phyloP scores from a whole-genome alignment of 2,329 filamentous ascomycete species.

The Phyllachora maydis region DNA sequence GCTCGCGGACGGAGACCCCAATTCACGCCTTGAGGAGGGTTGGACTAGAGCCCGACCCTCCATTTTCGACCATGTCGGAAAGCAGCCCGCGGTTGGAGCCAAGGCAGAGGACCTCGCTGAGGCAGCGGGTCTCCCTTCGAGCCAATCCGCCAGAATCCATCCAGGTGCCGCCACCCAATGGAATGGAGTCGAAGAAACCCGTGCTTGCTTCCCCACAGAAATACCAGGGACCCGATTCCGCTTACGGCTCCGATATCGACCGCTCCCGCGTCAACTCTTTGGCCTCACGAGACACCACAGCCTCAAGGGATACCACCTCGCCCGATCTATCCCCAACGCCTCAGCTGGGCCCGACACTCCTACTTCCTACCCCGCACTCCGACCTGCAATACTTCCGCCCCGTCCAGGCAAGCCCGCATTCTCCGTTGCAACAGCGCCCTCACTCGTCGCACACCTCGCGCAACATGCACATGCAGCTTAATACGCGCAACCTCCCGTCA shows the following conservation, averaged over 20 bases:
- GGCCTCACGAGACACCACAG: no score
- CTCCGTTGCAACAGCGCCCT: slow-evolving; percentile 37
- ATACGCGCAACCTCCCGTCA: slow-evolving; percentile 27
- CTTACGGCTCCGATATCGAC: slow-evolving; percentile 26
- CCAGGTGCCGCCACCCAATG: slow-evolving; percentile 24
- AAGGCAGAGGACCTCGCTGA: slow-evolving; percentile 22
- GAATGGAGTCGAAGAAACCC: slow-evolving; percentile 13
- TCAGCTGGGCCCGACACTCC: slow-evolving; percentile 12
- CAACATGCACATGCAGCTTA: slow-evolving; percentile 11
- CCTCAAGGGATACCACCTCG: slow-evolving; percentile 10
- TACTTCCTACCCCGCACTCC: slow-evolving; percentile 25
- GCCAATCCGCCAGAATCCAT: slow-evolving; percentile 30
- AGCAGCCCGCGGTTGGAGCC: slow-evolving; percentile 11
- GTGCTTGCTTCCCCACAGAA: slow-evolving; percentile 8
- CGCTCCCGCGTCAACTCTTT: slow-evolving; percentile 15
- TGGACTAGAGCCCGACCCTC: no score
- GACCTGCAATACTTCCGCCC: slow-evolving; percentile 39
- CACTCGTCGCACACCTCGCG: slow-evolving; percentile 24
- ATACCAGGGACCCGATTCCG: slow-evolving; percentile 21
- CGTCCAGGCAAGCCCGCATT: slow-evolving; percentile 40
- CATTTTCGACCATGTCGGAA: no score
- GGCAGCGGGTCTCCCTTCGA: slow-evolving; percentile 32
- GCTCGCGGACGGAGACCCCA: no score
- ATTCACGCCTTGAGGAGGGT: no score
- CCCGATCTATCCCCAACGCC: slow-evolving; percentile 15